Percentiles rank a stretch among this genome's conserved stretches.
Evolutionary conservation across 2,329 filamentous ascomycete genomes (phyloP).

Genomic region (Penicillium sp.): DNA sequence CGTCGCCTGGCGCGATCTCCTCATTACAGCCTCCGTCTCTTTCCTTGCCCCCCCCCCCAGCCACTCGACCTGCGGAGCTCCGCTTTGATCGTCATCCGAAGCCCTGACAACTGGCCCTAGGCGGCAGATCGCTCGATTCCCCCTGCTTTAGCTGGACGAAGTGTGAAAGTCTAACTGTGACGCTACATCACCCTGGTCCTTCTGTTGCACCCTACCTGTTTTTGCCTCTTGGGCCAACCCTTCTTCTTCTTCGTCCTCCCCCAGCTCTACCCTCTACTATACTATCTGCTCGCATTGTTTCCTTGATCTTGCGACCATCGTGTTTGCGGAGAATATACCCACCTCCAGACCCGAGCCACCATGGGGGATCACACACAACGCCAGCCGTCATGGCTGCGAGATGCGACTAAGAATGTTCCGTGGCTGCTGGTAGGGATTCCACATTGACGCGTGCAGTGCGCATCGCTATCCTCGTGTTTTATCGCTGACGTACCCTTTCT

Average conservation of each 20-base stretch:
- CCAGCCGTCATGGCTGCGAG: conserved; percentile 38
- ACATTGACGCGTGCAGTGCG: not conserved
- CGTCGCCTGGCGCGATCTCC: not conserved
- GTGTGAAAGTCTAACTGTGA: conserved; percentile 3
- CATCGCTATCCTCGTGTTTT: not conserved
- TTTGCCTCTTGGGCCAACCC: not conserved
- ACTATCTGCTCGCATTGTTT: conserved; percentile 6
- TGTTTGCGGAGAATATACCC: conserved; percentile 15
- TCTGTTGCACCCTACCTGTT: conserved; percentile 9
- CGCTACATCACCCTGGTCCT: not conserved
- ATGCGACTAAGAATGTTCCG: conserved; percentile 38
- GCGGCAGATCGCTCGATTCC: conserved; percentile 14
- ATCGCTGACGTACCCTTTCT: conserved; percentile 15
- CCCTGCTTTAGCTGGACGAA: conserved; percentile 11
- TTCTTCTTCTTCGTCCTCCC: not conserved
- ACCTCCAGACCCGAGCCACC: conserved; percentile 4
- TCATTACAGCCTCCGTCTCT: too few species aligned
- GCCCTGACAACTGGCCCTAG: conserved; percentile 16
- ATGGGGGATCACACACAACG: conserved; percentile 41
- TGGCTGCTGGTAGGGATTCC: conserved; percentile 45
- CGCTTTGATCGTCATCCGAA: conserved; percentile 24
- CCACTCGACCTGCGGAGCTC: conserved; percentile 22
- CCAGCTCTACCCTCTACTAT: not conserved
- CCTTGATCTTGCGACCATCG: not conserved
- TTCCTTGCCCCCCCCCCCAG: conserved; percentile 12